Base-by-base conservation (phyloP, 139 green algal species). In the Coccomyxa sp. region DNA sequence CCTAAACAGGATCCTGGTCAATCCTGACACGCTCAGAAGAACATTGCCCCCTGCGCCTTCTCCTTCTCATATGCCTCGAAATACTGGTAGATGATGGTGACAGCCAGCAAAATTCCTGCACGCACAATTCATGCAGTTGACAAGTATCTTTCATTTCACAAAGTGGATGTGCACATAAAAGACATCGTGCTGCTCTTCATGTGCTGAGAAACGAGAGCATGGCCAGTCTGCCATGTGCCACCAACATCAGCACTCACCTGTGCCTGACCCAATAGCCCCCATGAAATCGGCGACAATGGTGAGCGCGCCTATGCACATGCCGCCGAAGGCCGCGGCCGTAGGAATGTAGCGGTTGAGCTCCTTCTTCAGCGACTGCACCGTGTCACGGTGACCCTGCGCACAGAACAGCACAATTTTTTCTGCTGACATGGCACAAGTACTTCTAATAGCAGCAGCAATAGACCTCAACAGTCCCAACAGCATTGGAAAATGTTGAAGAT, bases 231-330 rank as follows among this genome's bases (percentile, higher is more conserved):
- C 38, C 38, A 51, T 51, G 38, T 51, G 38, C 38, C 3, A 51
- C 38, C 38, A 7, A 51, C 38, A 51, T 51, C 38, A 51, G 7
- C 38, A 51, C 38, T 51, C 77, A 81, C 77, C 77, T 51, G 83
- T 87, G 77, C 87, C 87, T 16, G 88, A 91, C 25, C 90, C 90
- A 60, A 93, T 93, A 68, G 90, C 90, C 32, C 90, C 97, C 95
- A 99, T 96, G 92, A 99, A 98, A 91, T 99, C 97, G 13, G 97
- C 97, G 28, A 98, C 91, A 58, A 99, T 98, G 71, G 97, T 99
- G 18, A 99, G 91, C 0, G 95, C 95, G 71, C 97, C 97, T 84
- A 99, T 99, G 93, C 97, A 99, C 96, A 99, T 99, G 84, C 97
- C 97, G 28, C 97, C 97, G 92, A 99, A 99, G 0, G 94, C 94